Evolutionary conservation across 1,284 basidiomycete species (phyloP).

Genomic region (Apiotrichum gamsii): DNA sequence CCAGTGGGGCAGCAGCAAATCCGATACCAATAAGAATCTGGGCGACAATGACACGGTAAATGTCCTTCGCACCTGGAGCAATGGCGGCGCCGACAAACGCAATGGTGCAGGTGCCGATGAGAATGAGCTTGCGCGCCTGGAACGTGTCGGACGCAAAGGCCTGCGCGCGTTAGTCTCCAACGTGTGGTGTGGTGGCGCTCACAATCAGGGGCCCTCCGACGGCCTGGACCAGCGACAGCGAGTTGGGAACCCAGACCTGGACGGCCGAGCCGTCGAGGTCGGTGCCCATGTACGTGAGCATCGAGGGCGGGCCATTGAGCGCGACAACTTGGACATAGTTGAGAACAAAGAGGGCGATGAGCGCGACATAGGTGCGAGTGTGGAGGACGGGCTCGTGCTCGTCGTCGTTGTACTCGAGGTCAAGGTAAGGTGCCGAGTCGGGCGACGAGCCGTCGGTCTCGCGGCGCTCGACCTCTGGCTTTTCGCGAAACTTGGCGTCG

Average conservation of each 20-base stretch:
- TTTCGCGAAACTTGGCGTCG: background rate
- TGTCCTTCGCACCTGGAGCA: constrained; percentile 6
- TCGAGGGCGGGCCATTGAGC: background rate
- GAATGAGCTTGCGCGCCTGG: constrained; percentile 8
- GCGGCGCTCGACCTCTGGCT: background rate
- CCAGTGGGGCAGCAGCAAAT: constrained; percentile 7
- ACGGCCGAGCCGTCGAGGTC: background rate
- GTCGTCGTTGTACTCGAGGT: background rate
- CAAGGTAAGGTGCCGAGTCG: background rate
- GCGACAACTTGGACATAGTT: constrained; percentile 1
- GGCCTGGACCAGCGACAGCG: constrained; percentile 9
- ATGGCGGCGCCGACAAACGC: constrained; percentile 12
- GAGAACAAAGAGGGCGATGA: background rate
- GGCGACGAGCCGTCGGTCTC: background rate
- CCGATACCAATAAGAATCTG: constrained; percentile 12
- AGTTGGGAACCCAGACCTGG: constrained; percentile 9
- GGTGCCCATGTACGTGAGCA: constrained; percentile 8
- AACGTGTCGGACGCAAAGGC: constrained; percentile 13
- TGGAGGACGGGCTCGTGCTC: background rate
- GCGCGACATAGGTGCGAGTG: background rate
- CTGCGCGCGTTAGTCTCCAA: background rate
- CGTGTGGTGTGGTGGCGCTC: background rate
- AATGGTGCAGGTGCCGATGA: constrained; percentile 3
- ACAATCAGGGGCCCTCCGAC: constrained; percentile 6
- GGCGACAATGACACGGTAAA: constrained; percentile 9